Base-by-base conservation (phyloP, 2,329 filamentous ascomycete species). In the Neonectria magnoliae region DNA sequence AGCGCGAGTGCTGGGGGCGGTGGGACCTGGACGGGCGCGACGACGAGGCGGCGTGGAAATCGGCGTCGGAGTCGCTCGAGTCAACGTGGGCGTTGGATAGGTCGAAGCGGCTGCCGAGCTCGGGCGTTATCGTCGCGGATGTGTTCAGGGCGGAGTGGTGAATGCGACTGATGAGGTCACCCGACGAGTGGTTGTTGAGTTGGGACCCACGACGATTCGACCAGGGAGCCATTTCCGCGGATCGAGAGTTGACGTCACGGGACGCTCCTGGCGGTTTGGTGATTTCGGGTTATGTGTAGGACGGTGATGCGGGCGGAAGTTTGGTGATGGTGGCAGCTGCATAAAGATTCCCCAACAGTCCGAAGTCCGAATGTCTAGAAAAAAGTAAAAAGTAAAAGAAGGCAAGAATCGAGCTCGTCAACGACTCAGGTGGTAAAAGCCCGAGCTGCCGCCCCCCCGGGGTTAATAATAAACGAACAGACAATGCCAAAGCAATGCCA, bases 51-150 rank as follows among this genome's bases (percentile, higher is more conserved):
- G 76, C 75, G 64, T 78, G 76, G 53, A 78, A 71, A 61, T 81
- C 79, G 62, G 80, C 81, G 64, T 83, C 82, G 63, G 79, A 82
- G 42, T 83, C 85, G 75, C 80, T 83, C 44, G 81, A 81, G 63
- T 82, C 81, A 68, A 60, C 70, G 64, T 73, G 69, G 53, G 71
- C 71, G 69, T 72, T 74, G 59, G 76, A 69, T 25, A 75, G 62
- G 31, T 76, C 73, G 57, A 76, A 67, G 18, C 63, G 70, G 64
- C 71, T 65, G 14, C 57, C 53, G 59, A 65, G 64, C 16, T 65
- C 62, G 22, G 67, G 71, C 20, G 67, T 66, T 27, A 78, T 64
- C 4, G 74, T 70, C 20, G 75, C 73, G 10, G 77, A 74, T 31
- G 76, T 79, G 50, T 77, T 73, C 18, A 78, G 72, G 52, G 77